A percentile compares a stretch with the other conserved stretches of the same genome.
Conservation (phyloP, 768 basidiomycete species). For the Pleurotus cornucopiae region DNA sequence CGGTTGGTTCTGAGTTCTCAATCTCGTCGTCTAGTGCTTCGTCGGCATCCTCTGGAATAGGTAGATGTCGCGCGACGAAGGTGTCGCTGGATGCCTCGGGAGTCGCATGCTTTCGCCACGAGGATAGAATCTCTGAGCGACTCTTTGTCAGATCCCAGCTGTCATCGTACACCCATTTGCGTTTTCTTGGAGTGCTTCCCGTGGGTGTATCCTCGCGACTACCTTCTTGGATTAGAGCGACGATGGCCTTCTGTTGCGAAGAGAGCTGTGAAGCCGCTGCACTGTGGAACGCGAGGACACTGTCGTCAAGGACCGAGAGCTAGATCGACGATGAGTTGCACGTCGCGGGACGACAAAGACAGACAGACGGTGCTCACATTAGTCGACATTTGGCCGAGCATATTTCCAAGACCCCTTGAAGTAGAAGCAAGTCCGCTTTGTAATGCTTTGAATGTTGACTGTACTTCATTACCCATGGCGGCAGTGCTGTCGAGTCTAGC, state of each 20-base stretch:
- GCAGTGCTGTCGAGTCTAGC: constrained; percentile 60
- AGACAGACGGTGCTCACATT: constrained; percentile 38
- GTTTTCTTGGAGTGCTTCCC: constrained; percentile 75
- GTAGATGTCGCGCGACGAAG: constrained; percentile 32
- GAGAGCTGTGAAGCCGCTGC: constrained; percentile 39
- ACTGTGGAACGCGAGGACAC: constrained; percentile 39
- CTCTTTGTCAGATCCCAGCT: constrained; percentile 68
- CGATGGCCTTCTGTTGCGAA: constrained; percentile 44
- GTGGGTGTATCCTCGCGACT: constrained; percentile 61
- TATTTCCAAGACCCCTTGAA: constrained; percentile 42
- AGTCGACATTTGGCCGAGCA: constrained; percentile 36
- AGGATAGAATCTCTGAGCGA: constrained; percentile 55
- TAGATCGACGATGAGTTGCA: neutral
- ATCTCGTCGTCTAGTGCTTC: constrained; percentile 22
- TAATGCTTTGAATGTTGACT: constrained; percentile 47
- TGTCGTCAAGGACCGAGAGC: constrained; percentile 14
- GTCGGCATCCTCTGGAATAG: constrained; percentile 25
- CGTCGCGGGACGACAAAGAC: neutral
- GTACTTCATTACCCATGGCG: constrained; percentile 42
- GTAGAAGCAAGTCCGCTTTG: constrained; percentile 48
- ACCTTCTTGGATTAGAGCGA: constrained; percentile 52
- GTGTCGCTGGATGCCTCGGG: constrained; percentile 26
- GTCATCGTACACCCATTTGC: constrained; percentile 64
- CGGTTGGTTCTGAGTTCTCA: neutral
- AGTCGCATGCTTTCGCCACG: constrained; percentile 36